Conservation (phyloP, 2,329 filamentous ascomycete species). For the Aspergillus sp. region DNA sequence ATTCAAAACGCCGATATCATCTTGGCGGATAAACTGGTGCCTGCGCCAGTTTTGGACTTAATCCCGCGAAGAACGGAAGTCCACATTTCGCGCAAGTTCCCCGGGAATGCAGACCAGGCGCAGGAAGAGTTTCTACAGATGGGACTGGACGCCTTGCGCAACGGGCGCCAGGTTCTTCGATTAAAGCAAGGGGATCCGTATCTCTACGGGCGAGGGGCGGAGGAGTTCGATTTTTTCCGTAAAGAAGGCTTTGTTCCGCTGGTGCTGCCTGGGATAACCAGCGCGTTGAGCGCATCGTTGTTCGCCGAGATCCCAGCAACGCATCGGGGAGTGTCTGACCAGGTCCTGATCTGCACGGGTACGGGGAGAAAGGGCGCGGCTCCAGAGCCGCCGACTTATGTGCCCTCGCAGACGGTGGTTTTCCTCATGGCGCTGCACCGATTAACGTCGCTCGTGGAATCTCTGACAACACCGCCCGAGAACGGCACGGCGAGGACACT, state of each 20-base stretch:
- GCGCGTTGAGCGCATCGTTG: constrained; percentile 73
- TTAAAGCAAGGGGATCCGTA: constrained; percentile 97
- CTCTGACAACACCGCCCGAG: constrained; percentile 45
- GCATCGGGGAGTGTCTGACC: constrained; percentile 80
- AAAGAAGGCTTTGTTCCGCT: constrained; percentile 57
- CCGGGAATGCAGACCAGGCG: constrained; percentile 87
- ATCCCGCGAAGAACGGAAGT: constrained; percentile 83
- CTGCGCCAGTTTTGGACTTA: constrained; percentile 73
- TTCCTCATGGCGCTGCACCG: constrained; percentile 94
- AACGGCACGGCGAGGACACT: constrained; percentile 18
- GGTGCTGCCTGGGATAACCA: constrained; percentile 85
- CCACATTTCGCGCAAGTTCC: constrained; percentile 92
- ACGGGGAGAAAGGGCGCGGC: constrained; percentile 83
- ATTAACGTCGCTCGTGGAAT: constrained; percentile 61
- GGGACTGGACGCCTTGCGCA: constrained; percentile 58
- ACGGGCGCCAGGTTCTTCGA: constrained; percentile 72
- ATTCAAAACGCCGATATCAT: constrained; percentile 40
- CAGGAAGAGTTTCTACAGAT: constrained; percentile 80
- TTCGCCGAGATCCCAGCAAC: constrained; percentile 84
- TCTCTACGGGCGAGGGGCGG: constrained; percentile 87
- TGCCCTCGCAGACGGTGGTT: constrained; percentile 70
- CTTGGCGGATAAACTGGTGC: constrained; percentile 48
- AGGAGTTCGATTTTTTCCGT: constrained; percentile 81
- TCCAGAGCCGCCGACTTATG: constrained; percentile 71
- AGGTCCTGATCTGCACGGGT: constrained; percentile 91